phyloP scores from a whole-genome alignment of 306 rosid species.

The Glycine latifolia region DNA sequence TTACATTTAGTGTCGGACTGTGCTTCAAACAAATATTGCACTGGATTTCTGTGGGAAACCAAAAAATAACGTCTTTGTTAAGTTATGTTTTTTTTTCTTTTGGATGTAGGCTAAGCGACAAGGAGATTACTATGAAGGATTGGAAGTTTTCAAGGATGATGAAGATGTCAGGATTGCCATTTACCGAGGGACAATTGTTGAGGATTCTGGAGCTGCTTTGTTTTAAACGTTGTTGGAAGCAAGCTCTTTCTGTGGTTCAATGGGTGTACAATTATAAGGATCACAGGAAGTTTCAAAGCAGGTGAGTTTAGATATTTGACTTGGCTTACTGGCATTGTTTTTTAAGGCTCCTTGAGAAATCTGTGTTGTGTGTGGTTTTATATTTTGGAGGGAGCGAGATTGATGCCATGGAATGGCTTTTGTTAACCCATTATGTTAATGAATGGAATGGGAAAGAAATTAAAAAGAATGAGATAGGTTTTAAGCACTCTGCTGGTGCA shows the following conservation, averaged over 20 bases:
- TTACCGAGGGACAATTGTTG: conserved; percentile 79
- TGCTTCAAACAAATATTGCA: too few species aligned
- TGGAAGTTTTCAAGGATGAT: conserved; percentile 90
- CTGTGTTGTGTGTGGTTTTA: conserved; percentile 22
- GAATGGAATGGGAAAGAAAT: background rate
- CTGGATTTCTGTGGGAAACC: too few species aligned
- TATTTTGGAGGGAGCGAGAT: conserved; percentile 17
- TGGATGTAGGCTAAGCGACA: conserved; percentile 71
- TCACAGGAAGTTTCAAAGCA: conserved; percentile 69
- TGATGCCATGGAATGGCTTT: conserved; percentile 22
- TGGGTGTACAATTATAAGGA: conserved; percentile 75
- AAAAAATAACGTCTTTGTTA: too few species aligned
- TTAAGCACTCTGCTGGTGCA: background rate
- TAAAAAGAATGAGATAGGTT: conserved; percentile 3
- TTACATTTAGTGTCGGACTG: too few species aligned
- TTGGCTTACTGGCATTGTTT: conserved; percentile 17
- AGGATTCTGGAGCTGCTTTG: conserved; percentile 73
- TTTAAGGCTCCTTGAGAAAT: conserved; percentile 23
- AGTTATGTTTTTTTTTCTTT: background rate
- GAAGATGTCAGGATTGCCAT: conserved; percentile 87
- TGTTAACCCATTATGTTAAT: conserved; percentile 15
- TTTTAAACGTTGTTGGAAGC: conserved; percentile 74
- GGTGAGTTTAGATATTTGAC: conserved; percentile 51
- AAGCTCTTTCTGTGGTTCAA: conserved; percentile 80
- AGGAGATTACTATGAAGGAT: conserved; percentile 66